Evolutionary conservation across 768 basidiomycete species (phyloP).

Genomic region (Ramaria rubella): DNA sequence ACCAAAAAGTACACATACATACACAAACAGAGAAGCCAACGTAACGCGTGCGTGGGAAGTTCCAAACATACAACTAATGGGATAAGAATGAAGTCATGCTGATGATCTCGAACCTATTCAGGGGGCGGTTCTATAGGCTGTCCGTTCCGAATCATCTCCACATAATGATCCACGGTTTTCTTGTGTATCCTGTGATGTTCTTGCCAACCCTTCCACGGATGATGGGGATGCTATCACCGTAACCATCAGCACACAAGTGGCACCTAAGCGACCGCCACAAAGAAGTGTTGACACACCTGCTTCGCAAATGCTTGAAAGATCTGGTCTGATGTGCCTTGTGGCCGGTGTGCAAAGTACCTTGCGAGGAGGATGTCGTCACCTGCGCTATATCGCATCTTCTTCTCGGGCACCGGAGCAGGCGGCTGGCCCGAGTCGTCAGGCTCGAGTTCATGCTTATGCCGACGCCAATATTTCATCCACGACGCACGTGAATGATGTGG

Average conservation of each 20-base stretch:
- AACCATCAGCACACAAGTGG: neutral
- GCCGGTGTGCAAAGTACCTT: constrained; percentile 62
- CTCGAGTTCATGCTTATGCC: constrained; percentile 79
- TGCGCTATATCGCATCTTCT: constrained; percentile 82
- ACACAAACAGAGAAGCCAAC: neutral
- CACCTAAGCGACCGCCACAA: neutral
- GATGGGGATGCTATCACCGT: constrained; percentile 62
- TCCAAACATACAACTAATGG: neutral
- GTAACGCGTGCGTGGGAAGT: no score
- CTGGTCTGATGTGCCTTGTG: constrained; percentile 77
- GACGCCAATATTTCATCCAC: constrained; percentile 91
- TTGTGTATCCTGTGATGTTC: constrained; percentile 88
- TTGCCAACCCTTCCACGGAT: constrained; percentile 94
- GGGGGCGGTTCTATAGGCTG: constrained; percentile 38
- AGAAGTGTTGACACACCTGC: constrained; percentile 48
- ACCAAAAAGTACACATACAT: neutral
- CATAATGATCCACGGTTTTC: constrained; percentile 76
- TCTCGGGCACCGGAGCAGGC: constrained; percentile 64
- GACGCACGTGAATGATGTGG: constrained; percentile 88
- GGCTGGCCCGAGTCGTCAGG: constrained; percentile 62
- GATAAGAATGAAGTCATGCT: neutral
- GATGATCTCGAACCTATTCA: neutral
- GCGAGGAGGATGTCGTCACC: constrained; percentile 77
- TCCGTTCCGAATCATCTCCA: constrained; percentile 52
- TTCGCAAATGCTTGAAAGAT: constrained; percentile 78